Evolutionary conservation across 495 filamentous ascomycete genomes (phyloP).

Genomic region (Aspergillus homomorphus): DNA sequence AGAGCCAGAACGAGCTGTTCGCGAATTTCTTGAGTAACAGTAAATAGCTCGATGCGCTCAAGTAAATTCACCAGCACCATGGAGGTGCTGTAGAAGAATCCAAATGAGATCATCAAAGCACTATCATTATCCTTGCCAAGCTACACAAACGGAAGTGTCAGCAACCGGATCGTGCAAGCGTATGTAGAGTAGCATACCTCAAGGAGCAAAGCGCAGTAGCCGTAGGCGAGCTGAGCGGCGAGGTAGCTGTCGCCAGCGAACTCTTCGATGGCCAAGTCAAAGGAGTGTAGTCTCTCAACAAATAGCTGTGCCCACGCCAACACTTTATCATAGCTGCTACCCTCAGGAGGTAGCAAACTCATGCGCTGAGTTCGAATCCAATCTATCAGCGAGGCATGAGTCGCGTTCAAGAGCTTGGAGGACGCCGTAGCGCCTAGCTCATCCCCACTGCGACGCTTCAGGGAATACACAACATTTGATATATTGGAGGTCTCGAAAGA

Average conservation of each 20-base stretch:
- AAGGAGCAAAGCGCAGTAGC: constrained; percentile 37
- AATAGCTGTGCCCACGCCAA: constrained; percentile 32
- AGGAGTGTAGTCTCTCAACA: constrained; percentile 28
- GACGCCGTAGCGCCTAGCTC: constrained; percentile 17
- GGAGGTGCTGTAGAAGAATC: constrained; percentile 39
- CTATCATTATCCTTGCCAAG: constrained; percentile 35
- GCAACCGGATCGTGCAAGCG: background rate
- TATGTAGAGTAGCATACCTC: constrained; percentile 26
- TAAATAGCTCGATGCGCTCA: constrained; percentile 36
- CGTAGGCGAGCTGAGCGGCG: constrained; percentile 37
- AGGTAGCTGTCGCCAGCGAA: constrained; percentile 38
- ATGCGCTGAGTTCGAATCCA: constrained; percentile 32
- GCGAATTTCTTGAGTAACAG: constrained; percentile 34
- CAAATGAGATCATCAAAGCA: constrained; percentile 34
- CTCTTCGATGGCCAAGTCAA: constrained; percentile 31
- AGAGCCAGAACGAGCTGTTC: constrained; percentile 38
- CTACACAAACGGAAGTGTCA: constrained; percentile 12
- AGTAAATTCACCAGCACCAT: constrained; percentile 33
- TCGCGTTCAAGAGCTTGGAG: constrained; percentile 19
- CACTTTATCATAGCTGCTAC: constrained; percentile 42
- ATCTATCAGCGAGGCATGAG: constrained; percentile 26
- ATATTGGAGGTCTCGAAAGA: constrained; percentile 19
- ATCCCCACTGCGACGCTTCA: constrained; percentile 20
- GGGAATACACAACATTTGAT: constrained; percentile 20
- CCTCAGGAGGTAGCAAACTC: constrained; percentile 37